Evolutionary conservation across 257 asterid genomes (phyloP).

Genomic region (Solanum sitiens): DNA sequence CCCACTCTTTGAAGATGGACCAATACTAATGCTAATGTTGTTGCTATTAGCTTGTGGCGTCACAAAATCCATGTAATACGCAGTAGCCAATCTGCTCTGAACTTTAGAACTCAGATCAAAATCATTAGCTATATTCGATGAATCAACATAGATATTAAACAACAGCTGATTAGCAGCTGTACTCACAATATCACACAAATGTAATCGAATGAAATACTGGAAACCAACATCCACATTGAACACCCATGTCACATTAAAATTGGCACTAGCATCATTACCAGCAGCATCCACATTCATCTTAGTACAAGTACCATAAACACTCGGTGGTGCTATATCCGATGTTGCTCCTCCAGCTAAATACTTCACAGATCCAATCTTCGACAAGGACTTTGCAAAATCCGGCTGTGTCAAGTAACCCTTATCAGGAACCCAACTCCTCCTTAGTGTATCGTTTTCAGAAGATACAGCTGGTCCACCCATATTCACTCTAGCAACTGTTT

Average conservation of each 20-base stretch:
- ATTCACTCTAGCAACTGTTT: slow-evolving; percentile 43
- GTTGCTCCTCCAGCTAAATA: slow-evolving; percentile 40
- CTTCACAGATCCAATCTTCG: slow-evolving; percentile 28
- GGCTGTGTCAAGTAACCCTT: slow-evolving; percentile 8
- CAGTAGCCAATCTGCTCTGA: not conserved
- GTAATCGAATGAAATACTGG: not conserved
- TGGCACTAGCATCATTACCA: not conserved
- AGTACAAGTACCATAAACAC: slow-evolving; percentile 45
- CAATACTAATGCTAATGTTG: not conserved
- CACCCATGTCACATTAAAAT: not conserved
- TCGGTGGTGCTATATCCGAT: slow-evolving; percentile 32
- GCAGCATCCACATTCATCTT: slow-evolving; percentile 34
- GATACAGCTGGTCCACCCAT: slow-evolving; percentile 54
- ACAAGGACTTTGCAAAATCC: slow-evolving; percentile 9
- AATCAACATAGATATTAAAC: not conserved
- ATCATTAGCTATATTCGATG: not conserved
- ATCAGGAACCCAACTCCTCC: slow-evolving; percentile 45
- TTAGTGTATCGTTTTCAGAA: slow-evolving; percentile 28
- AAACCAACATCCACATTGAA: not conserved
- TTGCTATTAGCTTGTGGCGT: not conserved
- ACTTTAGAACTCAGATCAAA: not conserved
- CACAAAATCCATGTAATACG: not conserved
- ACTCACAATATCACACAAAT: not conserved
- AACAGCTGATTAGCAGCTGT: not conserved
- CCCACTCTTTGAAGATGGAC: not conserved